phyloP scores from a whole-genome alignment of 345 rosid genomes.

The Odontarrhena argentea region DNA sequence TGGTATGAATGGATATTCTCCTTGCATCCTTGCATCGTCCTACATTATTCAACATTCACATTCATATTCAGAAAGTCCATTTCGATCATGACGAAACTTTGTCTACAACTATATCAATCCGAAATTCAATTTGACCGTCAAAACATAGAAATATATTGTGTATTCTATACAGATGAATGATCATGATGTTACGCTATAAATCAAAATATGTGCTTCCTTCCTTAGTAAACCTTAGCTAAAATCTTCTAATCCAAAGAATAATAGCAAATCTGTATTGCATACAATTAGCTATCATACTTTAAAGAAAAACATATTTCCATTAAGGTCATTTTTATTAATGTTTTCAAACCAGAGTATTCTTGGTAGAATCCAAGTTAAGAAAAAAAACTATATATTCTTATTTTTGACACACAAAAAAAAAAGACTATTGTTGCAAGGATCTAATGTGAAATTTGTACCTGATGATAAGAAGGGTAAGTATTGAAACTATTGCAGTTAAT shows the following conservation, averaged over 20 bases:
- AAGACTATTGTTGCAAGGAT: conserved; percentile 5
- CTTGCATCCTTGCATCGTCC: conserved; percentile 73
- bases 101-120: neutral
- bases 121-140: neutral
- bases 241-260: neutral
- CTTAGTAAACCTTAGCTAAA: neutral
- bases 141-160: neutral
- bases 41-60: conserved; percentile 43
- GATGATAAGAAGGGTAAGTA: conserved; percentile 53
- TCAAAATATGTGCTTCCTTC: neutral
- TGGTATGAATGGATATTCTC: conserved; percentile 57
- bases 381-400: too few relatives aligned
- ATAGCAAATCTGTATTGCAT: conserved; percentile 3
- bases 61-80: neutral
- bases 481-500: conserved; percentile 40
- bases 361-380: neutral
- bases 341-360: conserved; percentile 2
- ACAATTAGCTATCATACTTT: conserved; percentile 1
- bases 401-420: too few relatives aligned
- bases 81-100: neutral
- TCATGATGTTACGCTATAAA: conserved; percentile 1
- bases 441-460: conserved; percentile 46
- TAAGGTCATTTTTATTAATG: neutral
- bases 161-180: neutral
- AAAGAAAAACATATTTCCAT: neutral